Base-by-base conservation (phyloP, 257 asterid genomes). In the Eucommia ulmoides region DNA sequence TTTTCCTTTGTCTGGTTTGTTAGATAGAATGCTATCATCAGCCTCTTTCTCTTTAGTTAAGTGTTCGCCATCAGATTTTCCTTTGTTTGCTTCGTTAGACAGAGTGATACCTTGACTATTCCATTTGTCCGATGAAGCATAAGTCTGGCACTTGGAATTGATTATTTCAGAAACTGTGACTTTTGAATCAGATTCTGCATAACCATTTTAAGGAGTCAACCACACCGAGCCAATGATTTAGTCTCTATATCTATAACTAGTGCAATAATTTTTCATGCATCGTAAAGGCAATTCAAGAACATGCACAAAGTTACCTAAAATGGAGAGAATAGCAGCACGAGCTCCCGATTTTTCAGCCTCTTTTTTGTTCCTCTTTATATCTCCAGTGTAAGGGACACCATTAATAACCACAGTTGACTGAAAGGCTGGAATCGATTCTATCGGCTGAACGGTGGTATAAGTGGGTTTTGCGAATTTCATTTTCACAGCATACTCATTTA, bases 291-390 rank as follows among this genome's bases (percentile, higher is more conserved):
- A 5, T 29, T 29, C 38, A 29, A 29, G 12, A 5, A 29, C 12
- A 29, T 29, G 12, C 7, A 48, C 6, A 33, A 48, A 45, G 19
- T 35, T 17, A 79, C 94, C 82, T 67, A 83, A 54, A 29, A 74
- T 53, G 17, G 80, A 74, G 35, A 79, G 33, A 47, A 83, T 68
- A 23, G 72, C 81, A 22, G 74, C 66, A 33, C 89, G 77, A 50
- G 94, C 89, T 45, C 86, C 94, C 58, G 68, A 52, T 24, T 74
- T 83, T 61, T 79, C 86, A 19, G 86, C 89, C 56, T 79, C 89
- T 64, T 72, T 82, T 70, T 74, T 83, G 50, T 16, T 79, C 62
- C 47, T 70, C 6, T 68, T 83, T 8, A 57, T 62, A 23, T 59
- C 70, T 51, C 94, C 89, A 19, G 16, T 51, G 51, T 58, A 77